Conservation (phyloP, 768 basidiomycete species). For the Hortiboletus campestris region DNA sequence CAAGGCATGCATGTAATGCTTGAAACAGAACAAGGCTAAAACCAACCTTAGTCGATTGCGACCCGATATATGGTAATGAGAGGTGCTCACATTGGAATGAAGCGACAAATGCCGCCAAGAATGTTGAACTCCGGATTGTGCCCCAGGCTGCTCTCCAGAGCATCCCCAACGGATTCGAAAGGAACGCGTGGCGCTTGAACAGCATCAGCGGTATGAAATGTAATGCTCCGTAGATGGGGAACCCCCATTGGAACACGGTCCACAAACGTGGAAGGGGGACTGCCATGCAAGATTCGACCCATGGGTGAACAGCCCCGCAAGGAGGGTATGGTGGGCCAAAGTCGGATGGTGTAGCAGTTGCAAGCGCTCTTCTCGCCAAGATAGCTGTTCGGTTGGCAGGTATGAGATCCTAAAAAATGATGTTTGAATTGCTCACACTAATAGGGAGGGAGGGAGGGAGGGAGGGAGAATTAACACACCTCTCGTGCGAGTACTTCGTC, state of each 20-base stretch:
- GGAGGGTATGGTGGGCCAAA: conserved; percentile 54
- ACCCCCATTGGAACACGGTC: conserved; percentile 79
- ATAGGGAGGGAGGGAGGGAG: no score
- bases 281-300: conserved; percentile 47
- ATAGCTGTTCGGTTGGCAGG: conserved; percentile 50
- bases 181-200: conserved; percentile 70
- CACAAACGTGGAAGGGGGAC: conserved; percentile 61
- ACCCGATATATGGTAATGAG: background rate
- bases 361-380: conserved; percentile 40
- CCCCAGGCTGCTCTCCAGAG: conserved; percentile 64
- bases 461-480: conserved; percentile 39
- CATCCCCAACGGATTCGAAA: conserved; percentile 63
- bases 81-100: conserved; percentile 71
- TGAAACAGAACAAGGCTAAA: conserved; percentile 63
- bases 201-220: conserved; percentile 86
- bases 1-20: conserved; percentile 54
- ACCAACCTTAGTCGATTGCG: background rate
- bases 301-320: conserved; percentile 80
- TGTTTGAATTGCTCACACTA: background rate
- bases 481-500: conserved; percentile 49
- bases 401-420: conserved; percentile 49
- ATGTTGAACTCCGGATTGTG: conserved; percentile 80
- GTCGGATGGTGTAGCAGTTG: conserved; percentile 34
- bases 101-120: conserved; percentile 79
- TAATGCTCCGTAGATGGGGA: conserved; percentile 82